A percentile compares a stretch with the other conserved stretches of the same genome.
Evolutionary conservation across 2,329 filamentous ascomycete genomes (phyloP).

Genomic region (Zymoseptoria tritici): DNA sequence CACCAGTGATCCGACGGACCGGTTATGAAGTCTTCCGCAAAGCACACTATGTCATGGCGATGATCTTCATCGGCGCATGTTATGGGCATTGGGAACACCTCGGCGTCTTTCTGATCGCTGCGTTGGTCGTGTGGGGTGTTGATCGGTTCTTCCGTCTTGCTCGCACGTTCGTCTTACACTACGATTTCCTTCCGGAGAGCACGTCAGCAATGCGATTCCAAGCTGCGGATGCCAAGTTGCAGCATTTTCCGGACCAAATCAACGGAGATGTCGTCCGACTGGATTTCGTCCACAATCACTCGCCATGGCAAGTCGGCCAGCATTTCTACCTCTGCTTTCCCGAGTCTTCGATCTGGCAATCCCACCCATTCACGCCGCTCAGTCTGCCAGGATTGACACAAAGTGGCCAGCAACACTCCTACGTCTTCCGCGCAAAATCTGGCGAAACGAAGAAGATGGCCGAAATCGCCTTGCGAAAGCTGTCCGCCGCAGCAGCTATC

Average conservation of each 20-base stretch:
- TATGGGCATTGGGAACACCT: slow-evolving; percentile 56
- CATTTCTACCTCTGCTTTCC: slow-evolving; percentile 67
- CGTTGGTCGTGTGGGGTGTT: slow-evolving; percentile 50
- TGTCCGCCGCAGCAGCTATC: slow-evolving; percentile 42
- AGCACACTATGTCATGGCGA: slow-evolving; percentile 62
- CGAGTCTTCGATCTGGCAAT: slow-evolving; percentile 59
- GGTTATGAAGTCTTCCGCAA: slow-evolving; percentile 67
- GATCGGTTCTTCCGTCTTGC: slow-evolving; percentile 13
- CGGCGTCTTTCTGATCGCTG: slow-evolving; percentile 52
- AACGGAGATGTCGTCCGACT: slow-evolving; percentile 48
- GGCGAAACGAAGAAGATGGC: slow-evolving; percentile 54
- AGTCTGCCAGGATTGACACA: slow-evolving; percentile 36
- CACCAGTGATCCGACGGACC: slow-evolving; percentile 53
- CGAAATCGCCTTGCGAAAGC: slow-evolving; percentile 35
- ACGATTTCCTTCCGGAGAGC: slow-evolving; percentile 2
- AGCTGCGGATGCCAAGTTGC: slow-evolving; percentile 44
- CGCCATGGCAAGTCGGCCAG: slow-evolving; percentile 56
- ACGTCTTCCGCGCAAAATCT: slow-evolving; percentile 28
- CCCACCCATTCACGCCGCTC: slow-evolving; percentile 61
- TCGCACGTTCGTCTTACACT: slow-evolving; percentile 14
- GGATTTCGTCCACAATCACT: slow-evolving; percentile 55
- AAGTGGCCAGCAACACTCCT: slow-evolving; percentile 25
- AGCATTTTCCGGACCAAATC: slow-evolving; percentile 35
- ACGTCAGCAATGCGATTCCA: slow-evolving; percentile 37
- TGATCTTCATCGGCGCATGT: slow-evolving; percentile 63